phyloP scores from a whole-genome alignment of 176 grass and related monocot species.

The Pharus latifolius region DNA sequence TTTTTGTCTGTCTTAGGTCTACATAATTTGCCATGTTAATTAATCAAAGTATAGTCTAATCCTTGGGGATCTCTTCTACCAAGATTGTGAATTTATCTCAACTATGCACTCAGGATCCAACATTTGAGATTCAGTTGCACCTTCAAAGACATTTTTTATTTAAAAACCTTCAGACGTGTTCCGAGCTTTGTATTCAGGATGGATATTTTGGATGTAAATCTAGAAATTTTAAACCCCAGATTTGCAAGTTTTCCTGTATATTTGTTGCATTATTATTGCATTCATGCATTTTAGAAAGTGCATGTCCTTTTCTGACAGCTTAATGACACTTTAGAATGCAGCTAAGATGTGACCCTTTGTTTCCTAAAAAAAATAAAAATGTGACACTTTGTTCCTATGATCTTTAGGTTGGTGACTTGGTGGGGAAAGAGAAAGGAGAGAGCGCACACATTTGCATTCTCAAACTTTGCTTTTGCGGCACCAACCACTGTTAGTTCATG shows the following conservation, averaged over 20 bases:
- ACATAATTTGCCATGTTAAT: no score
- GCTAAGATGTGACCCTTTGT: conserved; percentile 18
- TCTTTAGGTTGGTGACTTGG: conserved; percentile 30
- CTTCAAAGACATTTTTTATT: no score
- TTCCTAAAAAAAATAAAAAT: no score
- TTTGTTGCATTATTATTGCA: no score
- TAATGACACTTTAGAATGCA: conserved; percentile 23
- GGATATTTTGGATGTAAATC: no score
- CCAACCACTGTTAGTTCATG: background rate
- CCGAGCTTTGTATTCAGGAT: no score
- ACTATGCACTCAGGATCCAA: background rate
- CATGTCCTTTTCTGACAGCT: conserved; percentile 41
- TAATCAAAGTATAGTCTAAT: conserved; percentile 12
- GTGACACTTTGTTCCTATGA: conserved; percentile 8
- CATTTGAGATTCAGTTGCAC: no score
- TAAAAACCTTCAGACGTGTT: no score
- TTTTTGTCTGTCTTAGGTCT: no score
- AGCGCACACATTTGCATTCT: background rate
- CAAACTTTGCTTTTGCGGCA: background rate
- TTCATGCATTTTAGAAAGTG: conserved; percentile 13
- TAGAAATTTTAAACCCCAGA: no score
- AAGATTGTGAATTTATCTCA: background rate
- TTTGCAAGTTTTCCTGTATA: background rate
- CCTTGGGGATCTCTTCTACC: no score
- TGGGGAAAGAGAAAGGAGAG: conserved; percentile 15